These are phyloP conservation scores for Stephanodiscus triporus DNA, from an alignment of 108 stramenopile species.

Conservation along the genomic window DNA sequence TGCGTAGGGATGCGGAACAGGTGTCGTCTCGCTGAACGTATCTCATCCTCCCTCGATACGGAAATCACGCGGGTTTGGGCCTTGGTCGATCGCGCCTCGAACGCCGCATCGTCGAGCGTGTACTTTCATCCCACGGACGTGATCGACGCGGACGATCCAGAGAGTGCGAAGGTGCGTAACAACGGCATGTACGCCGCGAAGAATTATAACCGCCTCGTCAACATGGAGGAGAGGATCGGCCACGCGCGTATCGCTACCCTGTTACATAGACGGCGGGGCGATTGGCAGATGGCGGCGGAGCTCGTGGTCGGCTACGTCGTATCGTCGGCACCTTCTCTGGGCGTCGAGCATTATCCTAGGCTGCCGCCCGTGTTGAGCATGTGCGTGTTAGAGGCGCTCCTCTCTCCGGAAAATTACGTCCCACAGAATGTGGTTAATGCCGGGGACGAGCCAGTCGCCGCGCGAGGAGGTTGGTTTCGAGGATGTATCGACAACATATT, in stretches of 20 bases:
- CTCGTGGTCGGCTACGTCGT: constrained; percentile 63
- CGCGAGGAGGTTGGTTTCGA: constrained; percentile 35
- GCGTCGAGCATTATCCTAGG: constrained; percentile 61
- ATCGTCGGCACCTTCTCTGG: constrained; percentile 55
- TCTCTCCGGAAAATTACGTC: constrained; percentile 42
- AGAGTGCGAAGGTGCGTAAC: constrained; percentile 1
- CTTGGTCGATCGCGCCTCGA: constrained; percentile 49
- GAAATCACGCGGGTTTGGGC: constrained; percentile 69
- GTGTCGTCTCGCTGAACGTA: constrained; percentile 32
- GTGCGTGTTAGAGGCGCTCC: constrained; percentile 68
- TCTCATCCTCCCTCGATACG: constrained; percentile 49
- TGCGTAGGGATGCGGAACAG: constrained; percentile 59
- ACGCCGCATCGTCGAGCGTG: constrained; percentile 30
- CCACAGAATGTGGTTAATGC: constrained; percentile 4
- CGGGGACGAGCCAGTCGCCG: constrained; percentile 3
- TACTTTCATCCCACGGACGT: constrained; percentile 48
- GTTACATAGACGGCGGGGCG: constrained; percentile 43
- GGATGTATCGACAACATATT: constrained; percentile 16
- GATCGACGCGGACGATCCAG: constrained; percentile 12
- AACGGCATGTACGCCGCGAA: constrained; percentile 44
- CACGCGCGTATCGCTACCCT: constrained; percentile 58
- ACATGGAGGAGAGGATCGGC: constrained; percentile 60
- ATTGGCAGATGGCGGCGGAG: constrained; percentile 46
- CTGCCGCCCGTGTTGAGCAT: constrained; percentile 73
- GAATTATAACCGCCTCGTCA: constrained; percentile 53